Percentiles rank a stretch among this genome's conserved stretches.
phyloP scores from a whole-genome alignment of 2,329 filamentous ascomycete genomes.

The Graphium sp. region DNA sequence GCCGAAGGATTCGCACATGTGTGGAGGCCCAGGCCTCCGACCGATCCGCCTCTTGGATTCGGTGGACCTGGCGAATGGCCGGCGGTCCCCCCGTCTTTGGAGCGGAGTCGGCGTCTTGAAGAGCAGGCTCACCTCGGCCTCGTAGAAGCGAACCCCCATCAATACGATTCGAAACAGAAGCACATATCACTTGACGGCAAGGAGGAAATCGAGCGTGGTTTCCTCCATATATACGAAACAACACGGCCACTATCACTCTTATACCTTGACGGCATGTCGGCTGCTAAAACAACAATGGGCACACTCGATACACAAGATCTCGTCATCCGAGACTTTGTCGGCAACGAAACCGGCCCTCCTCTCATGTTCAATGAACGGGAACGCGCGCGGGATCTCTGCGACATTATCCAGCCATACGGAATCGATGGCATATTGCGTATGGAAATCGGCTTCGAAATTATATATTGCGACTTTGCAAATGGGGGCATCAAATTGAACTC shows the following conservation, averaged over 20 bases:
- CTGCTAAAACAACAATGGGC: slow-evolving; percentile 46
- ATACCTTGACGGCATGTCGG: slow-evolving; percentile 55
- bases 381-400: slow-evolving; percentile 39
- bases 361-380: slow-evolving; percentile 28
- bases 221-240: slow-evolving; percentile 50
- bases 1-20: slow-evolving; percentile 47
- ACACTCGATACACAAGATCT: slow-evolving; percentile 53
- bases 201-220: slow-evolving; percentile 24
- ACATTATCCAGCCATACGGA: slow-evolving; percentile 31
- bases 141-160: too few species aligned
- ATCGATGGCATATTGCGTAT: slow-evolving; percentile 51
- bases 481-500: slow-evolving; percentile 21
- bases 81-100: neutral
- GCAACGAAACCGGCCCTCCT: neutral
- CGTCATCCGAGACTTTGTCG: slow-evolving; percentile 29
- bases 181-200: slow-evolving; percentile 1
- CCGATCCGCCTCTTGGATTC: too few species aligned
- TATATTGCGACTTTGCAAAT: slow-evolving; percentile 43
- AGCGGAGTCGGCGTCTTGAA: too few species aligned
- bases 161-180: too few species aligned
- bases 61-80: neutral
- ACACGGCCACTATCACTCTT: slow-evolving; percentile 40
- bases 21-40: slow-evolving; percentile 3
- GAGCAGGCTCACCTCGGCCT: too few species aligned
- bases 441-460: slow-evolving; percentile 56